Evolutionary conservation across 176 grass and related monocot genomes (phyloP), one percentile per base, ranked within the genome.

Genomic region (Urochloa ruziziensis): DNA sequence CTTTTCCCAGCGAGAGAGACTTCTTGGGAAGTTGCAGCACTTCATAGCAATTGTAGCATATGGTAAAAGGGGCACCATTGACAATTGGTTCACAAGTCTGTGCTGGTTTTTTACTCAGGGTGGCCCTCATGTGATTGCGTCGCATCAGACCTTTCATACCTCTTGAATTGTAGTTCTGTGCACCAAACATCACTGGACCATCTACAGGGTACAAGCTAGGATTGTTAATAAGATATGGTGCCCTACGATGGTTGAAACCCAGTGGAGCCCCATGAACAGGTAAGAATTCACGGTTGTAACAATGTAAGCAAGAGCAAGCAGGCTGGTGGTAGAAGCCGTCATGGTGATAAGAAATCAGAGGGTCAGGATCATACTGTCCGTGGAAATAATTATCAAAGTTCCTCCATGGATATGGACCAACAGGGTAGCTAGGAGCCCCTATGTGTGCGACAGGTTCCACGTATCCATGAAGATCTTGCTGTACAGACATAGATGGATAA

Each of bases 21-120:
- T 84, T 91, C 77, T 88, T 89, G 35, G 93, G 93, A 82, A 98
- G 73, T 25, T 95, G 89, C 63, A 98, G 85, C 62, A 98, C 88
- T 90, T 98, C 96, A 62, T 90, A 92, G 67, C 96, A 98, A 77
- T 91, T 98, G 65, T 90, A 96, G 85, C 96, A 98, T 88, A 95
- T 88, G 1, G 90, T 80, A 65, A 98, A 98, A 28, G 96, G 96
- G n/a, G 96, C 87, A 35, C 87, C 96, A 47, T 90, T 87, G 24
- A 87, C 91, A 52, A 96, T 87, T 7, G 96, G 89, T 77, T 90
- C 89, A 74, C 93, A 96, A 74, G 73, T 88, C 70, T 83, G 82
- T 27, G 74, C 53, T 36, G 75, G 71, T 46, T 88, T 98, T 86
- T 70, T 98, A 65, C 70, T 88, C 46, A 88, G 72, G 47, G 68